phyloP scores from a whole-genome alignment of 2,329 filamentous ascomycete genomes.

The Chaetothyriales sp. region DNA sequence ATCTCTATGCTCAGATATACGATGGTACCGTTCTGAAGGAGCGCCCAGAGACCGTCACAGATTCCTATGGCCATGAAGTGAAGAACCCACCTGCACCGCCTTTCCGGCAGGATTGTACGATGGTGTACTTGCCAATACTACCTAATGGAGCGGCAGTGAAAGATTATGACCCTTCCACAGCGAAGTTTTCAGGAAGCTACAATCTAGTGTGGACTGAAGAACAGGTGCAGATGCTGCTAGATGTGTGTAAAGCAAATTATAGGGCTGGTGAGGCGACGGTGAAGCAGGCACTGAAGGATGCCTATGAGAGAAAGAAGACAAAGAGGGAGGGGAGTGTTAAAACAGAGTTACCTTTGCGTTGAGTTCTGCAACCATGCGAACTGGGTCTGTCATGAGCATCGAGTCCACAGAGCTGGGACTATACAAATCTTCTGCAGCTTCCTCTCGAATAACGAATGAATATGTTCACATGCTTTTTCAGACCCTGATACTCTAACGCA shows the following conservation, averaged over 20 bases:
- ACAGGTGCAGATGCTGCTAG: slow-evolving; percentile 9
- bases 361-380: neutral
- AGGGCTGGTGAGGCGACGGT: slow-evolving; percentile 4
- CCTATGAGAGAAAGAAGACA: slow-evolving; percentile 6
- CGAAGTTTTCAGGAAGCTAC: slow-evolving; percentile 10
- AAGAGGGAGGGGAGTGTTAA: neutral
- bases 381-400: too few relatives aligned
- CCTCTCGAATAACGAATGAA: neutral
- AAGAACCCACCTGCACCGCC: slow-evolving; percentile 6
- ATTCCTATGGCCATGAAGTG: slow-evolving; percentile 7
- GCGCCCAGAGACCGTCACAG: slow-evolving; percentile 5
- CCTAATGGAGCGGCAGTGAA: slow-evolving; percentile 7
- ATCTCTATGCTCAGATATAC: slow-evolving; percentile 7
- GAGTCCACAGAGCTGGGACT: too few relatives aligned
- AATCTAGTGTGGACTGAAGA: slow-evolving; percentile 9
- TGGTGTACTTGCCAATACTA: slow-evolving; percentile 9
- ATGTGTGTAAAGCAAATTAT: slow-evolving; percentile 7
- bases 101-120: slow-evolving; percentile 5
- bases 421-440: too few relatives aligned
- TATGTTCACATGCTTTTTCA: neutral
- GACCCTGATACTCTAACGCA: neutral
- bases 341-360: neutral
- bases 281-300: slow-evolving; percentile 6
- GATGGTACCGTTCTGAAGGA: slow-evolving; percentile 6
- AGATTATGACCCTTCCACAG: slow-evolving; percentile 8